Conservation (phyloP, 2,329 filamentous ascomycete species). For the Aspergillus latus region DNA sequence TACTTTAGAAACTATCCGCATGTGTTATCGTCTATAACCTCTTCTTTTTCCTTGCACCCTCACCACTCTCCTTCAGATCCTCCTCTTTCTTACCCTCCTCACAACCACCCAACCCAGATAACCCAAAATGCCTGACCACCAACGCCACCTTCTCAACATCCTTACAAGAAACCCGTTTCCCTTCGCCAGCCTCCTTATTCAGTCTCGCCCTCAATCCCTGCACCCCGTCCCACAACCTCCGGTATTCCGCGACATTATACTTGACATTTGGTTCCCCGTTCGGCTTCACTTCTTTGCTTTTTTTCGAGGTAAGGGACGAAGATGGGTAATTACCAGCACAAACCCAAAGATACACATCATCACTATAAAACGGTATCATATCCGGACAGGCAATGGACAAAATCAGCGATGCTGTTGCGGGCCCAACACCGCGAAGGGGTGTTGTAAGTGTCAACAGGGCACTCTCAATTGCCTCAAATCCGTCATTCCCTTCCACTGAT, state of each 20-base stretch:
- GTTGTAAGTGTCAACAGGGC: conserved; percentile 36
- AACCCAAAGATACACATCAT: conserved; percentile 45
- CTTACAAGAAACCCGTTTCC: conserved; percentile 28
- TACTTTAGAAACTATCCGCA: no score
- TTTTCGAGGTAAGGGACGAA: neutral
- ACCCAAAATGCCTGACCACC: conserved; percentile 36
- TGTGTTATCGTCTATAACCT: neutral
- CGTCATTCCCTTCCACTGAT: neutral
- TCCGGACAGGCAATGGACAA: conserved; percentile 32
- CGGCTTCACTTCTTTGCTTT: conserved; percentile 14
- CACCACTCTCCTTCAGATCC: neutral
- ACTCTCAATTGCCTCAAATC: conserved; percentile 25
- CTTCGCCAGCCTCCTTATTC: neutral
- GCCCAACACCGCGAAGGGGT: conserved; percentile 42
- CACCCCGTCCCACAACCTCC: conserved; percentile 32
- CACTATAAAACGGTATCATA: conserved; percentile 44
- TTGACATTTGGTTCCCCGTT: conserved; percentile 39
- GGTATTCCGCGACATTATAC: conserved; percentile 43
- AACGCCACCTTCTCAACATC: conserved; percentile 42
- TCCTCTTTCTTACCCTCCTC: neutral
- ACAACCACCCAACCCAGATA: conserved; percentile 17
- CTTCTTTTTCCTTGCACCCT: conserved; percentile 2
- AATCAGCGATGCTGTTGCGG: conserved; percentile 45
- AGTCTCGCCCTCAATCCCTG: conserved; percentile 25
- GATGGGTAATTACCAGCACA: conserved; percentile 20